Evolutionary conservation across 768 basidiomycete species (phyloP).

Genomic region (Rhodotorula toruloides): DNA sequence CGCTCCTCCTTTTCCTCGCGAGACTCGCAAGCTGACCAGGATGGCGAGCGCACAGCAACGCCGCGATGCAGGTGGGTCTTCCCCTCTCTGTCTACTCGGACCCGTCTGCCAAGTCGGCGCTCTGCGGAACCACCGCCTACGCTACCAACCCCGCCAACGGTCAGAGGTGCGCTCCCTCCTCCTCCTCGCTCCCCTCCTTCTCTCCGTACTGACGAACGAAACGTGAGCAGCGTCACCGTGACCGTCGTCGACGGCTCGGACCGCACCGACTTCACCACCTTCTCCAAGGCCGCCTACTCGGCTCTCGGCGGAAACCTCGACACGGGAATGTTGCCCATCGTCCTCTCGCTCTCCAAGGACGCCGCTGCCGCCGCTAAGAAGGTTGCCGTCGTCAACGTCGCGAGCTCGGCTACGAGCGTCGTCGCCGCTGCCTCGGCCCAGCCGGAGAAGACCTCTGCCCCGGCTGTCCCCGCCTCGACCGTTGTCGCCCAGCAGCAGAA

Average conservation of each 20-base stretch:
- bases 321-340: constrained; percentile 6
- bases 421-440: not conserved
- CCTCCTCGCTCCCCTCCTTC: not conserved
- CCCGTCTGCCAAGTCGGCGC: not conserved
- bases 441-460: not conserved
- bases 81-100: constrained; percentile 12
- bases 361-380: not conserved
- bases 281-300: constrained; percentile 12
- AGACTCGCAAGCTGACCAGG: too few relatives aligned
- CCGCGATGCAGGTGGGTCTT: not conserved
- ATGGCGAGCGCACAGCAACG: not conserved
- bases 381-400: not conserved
- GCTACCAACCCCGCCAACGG: not conserved
- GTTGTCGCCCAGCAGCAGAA: not conserved
- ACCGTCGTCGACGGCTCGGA: constrained; percentile 20
- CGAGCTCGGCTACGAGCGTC: too few relatives aligned
- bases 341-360: constrained; percentile 5
- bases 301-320: constrained; percentile 16
- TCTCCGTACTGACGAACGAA: not conserved
- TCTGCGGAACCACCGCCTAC: constrained; percentile 4
- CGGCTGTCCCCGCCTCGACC: not conserved
- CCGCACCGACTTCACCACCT: constrained; percentile 13
- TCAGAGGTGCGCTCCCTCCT: not conserved
- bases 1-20: not conserved
- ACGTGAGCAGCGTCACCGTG: constrained; percentile 1